Base-by-base conservation (phyloP, 768 basidiomycete species). In the Agaricus subrufescens region DNA sequence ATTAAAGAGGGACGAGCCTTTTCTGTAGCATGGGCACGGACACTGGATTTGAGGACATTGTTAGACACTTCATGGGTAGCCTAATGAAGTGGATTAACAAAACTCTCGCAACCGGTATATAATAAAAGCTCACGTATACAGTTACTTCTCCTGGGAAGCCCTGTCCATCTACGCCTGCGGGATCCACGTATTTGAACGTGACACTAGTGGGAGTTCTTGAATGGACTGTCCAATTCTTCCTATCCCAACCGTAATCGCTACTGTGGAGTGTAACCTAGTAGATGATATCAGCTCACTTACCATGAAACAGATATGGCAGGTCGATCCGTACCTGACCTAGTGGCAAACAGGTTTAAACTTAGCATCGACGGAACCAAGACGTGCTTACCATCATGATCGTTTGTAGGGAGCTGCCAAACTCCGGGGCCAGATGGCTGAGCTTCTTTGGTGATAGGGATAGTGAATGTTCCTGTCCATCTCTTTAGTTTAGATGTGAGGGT, bases 221-320 rank as follows among this genome's bases (percentile, higher is more conserved):
- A 0, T 75, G 73, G 5, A 82, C 57, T 2, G 75, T 80, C 82
- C 83, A 85, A 66, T 78, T 79, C 6, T 78, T 75, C 14, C 76
- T 73, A 61, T 85, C 84, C 75, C 78, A 86, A n/a, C 83, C 83
- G 50, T 72, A 67, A 15, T 74, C 73, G 1, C 83, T 82, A 0
- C 83, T 83, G 63, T 84, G 83, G 1, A 84, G 69, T 2, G 80
- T 82, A 34, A 79, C 78, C 65, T 75, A 62, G 19, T 19, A 19
- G 9, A 34, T 7, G 4, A 34, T 6, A 34, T 34, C 8, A 34
- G 11, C 11, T 65, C 64, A 63, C 51, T n/a, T 29, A 19, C 19
- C 15, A 14, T 12, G 27, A 8, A 9, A 25, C 26, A 30, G 8
- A 19, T n/a, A 26, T 23, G 25, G 10, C 11, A 7, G 11, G 26